Base-by-base conservation (phyloP, 2,329 filamentous ascomycete genomes). In the Diaporthe vaccinii region DNA sequence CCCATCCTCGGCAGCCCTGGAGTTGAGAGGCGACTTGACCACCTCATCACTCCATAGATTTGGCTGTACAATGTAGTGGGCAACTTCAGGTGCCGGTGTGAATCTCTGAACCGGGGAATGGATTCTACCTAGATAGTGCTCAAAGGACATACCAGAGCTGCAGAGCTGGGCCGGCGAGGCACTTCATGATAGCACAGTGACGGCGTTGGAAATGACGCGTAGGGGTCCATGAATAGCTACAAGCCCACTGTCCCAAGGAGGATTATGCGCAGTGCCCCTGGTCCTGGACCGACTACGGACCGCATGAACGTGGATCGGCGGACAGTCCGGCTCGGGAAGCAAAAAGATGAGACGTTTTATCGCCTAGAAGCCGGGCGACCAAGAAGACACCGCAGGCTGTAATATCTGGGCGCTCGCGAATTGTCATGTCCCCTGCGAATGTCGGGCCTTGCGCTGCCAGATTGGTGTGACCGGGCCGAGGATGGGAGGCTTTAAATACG, bases 281-380 rank as follows among this genome's bases (percentile, higher is more conserved):
- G 46, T 28, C 65, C 65, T 39, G 65, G 65, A 68, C 65, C 12
- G 46, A 39, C 46, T 22, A 53, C 46, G 65, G 65, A 51, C 34
- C 46, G 65, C 65, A 53, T 68, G 46, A 68, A 68, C 44, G 46
- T 53, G 31, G 65, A 41, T 69, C 65, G 49, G 49, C 65, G 34
- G 65, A 31, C 49, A 55, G 34, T 41, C 65, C 65, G 65, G 65
- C 34, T 55, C 49, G 65, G 46, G 28, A 55, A 53, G 49, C 46
- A 28, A 53, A 69, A 31, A 69, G 65, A 69, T 69, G 65, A 69
- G 65, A 69, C 46, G 65, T 68, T 68, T 68, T 68, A 22, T 53
- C 46, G 65, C 46, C 10, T 41, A 69, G 15, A 14, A 15, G 31
- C 49, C n/a, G 49, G 49, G 14, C 34, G 49, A 53, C 55, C 65